Evolutionary conservation across 148 eudicot species (phyloP).

Genomic region (Fagopyrum homotropicum): DNA sequence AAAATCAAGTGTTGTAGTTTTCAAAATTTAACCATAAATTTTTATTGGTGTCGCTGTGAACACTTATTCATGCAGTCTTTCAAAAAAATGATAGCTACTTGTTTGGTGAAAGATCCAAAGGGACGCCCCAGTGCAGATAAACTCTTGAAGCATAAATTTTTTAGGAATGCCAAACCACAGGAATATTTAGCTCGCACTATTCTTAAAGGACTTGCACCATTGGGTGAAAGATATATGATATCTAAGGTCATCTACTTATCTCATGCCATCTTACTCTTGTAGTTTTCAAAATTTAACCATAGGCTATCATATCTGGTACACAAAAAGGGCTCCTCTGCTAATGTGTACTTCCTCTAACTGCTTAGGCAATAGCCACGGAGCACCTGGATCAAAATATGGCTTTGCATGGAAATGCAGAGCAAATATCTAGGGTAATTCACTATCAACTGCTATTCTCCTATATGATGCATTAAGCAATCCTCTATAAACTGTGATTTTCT

Average conservation of each 20-base stretch:
- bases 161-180: slow-evolving; percentile 40
- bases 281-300: background rate
- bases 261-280: slow-evolving; percentile 1
- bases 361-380: slow-evolving; percentile 69
- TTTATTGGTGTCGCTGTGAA: too few species aligned
- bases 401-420: slow-evolving; percentile 75
- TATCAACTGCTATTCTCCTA: background rate
- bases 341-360: slow-evolving; percentile 12
- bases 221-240: slow-evolving; percentile 49
- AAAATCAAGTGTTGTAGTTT: background rate
- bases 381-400: slow-evolving; percentile 65
- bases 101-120: slow-evolving; percentile 72
- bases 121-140: slow-evolving; percentile 70
- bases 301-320: background rate
- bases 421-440: slow-evolving; percentile 66
- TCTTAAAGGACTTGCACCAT: slow-evolving; percentile 49
- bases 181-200: slow-evolving; percentile 59
- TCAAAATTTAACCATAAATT: too few species aligned
- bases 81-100: slow-evolving; percentile 62
- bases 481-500: too few species aligned
- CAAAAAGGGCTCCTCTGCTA: background rate
- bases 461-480: background rate
- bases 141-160: slow-evolving; percentile 58
- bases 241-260: slow-evolving; percentile 50
- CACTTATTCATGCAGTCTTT: slow-evolving; percentile 21